Percentiles rank a stretch among this genome's conserved stretches.
Evolutionary conservation across 306 rosid species (phyloP).

Genomic region (Nissolia schottii): DNA sequence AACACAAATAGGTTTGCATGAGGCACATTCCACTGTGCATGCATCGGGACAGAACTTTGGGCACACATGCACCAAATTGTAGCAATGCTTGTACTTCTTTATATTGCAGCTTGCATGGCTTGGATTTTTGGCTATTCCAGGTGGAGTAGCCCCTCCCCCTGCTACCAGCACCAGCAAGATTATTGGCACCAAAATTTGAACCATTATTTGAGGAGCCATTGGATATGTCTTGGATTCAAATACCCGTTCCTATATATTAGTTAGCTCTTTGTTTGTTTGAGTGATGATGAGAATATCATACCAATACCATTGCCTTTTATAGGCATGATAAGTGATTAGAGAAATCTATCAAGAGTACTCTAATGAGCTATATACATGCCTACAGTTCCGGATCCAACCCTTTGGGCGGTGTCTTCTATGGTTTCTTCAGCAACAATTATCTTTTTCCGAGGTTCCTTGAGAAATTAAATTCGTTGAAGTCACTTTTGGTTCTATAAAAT

Average conservation of each 20-base stretch:
- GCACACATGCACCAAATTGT: conserved; percentile 54
- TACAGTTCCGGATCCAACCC: conserved; percentile 9
- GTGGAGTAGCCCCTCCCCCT: conserved; percentile 33
- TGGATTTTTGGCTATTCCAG: conserved; percentile 45
- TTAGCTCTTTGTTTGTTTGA: not conserved
- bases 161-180: conserved; percentile 21
- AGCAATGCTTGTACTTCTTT: conserved; percentile 51
- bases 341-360: not conserved
- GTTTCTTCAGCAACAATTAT: not conserved
- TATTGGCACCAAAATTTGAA: not conserved
- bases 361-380: not conserved
- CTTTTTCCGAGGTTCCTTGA: conserved; percentile 32
- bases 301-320: conserved; percentile 29
- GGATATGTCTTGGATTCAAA: not conserved
- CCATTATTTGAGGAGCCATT: conserved; percentile 22
- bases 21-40: conserved; percentile 50
- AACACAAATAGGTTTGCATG: conserved; percentile 49
- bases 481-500: not conserved
- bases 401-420: not conserved
- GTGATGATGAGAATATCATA: not conserved
- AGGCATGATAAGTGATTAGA: not conserved
- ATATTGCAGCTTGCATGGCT: conserved; percentile 42
- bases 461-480: not conserved
- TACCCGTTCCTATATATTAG: not conserved
- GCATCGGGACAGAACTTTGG: conserved; percentile 54